These are phyloP conservation scores for Hymenoscyphus fructigenus DNA, from an alignment of 2,329 filamentous ascomycete species.

Conservation along the genomic window DNA sequence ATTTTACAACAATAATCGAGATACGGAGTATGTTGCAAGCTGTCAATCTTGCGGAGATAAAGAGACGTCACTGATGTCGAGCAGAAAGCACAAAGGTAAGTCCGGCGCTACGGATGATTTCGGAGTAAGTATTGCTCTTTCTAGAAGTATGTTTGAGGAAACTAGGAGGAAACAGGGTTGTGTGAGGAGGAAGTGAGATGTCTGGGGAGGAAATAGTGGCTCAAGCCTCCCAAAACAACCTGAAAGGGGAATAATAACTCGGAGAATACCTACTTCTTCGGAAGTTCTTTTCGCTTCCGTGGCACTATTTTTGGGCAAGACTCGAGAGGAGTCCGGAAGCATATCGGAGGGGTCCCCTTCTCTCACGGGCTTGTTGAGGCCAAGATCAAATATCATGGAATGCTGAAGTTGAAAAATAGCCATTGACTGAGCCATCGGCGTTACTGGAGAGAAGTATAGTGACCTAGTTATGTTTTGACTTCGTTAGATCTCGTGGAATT, in stretches of 20 bases:
- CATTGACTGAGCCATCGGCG: constrained; percentile 19
- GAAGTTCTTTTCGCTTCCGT: constrained; percentile 19
- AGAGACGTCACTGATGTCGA: constrained; percentile 21
- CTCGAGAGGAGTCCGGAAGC: constrained; percentile 9
- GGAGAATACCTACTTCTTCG: no score
- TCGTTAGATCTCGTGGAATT: not conserved
- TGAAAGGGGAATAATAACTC: no score
- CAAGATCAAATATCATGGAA: constrained; percentile 26
- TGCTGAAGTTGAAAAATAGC: constrained; percentile 24
- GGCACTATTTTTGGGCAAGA: constrained; percentile 9
- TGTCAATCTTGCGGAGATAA: constrained; percentile 23
- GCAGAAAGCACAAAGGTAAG: constrained; percentile 23
- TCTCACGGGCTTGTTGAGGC: constrained; percentile 21
- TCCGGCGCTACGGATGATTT: no score
- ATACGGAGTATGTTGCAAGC: constrained; percentile 23
- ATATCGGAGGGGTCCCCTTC: constrained; percentile 19
- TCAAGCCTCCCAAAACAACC: no score
- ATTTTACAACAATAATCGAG: constrained; percentile 24
- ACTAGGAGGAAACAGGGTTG: no score
- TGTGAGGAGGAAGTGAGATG: no score
- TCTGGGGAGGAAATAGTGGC: no score
- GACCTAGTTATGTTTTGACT: constrained; percentile 12
- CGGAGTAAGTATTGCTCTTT: no score
- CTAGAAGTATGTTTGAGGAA: no score
- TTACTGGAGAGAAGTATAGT: constrained; percentile 21